Evolutionary conservation across 192 early-diverging fungal genomes (phyloP).

Genomic region (Coemansia sp.): DNA sequence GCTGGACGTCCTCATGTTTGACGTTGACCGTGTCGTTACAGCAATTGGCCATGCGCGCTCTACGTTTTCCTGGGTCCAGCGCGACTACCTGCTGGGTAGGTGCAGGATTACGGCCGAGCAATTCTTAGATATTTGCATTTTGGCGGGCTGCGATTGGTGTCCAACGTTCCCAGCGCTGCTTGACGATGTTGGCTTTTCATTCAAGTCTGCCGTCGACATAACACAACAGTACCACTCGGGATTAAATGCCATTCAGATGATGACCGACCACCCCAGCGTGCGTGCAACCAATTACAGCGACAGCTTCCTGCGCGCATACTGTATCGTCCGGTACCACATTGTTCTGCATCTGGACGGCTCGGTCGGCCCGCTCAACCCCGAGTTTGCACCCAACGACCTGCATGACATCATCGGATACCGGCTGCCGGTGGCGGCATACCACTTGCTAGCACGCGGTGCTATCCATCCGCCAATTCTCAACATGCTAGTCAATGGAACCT

Average conservation of each 20-base stretch:
- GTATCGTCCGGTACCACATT: slow-evolving; percentile 69
- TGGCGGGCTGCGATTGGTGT: slow-evolving; percentile 77
- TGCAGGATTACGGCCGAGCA: slow-evolving; percentile 65
- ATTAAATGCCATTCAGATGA: slow-evolving; percentile 67
- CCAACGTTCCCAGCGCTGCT: slow-evolving; percentile 70
- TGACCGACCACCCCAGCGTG: slow-evolving; percentile 59
- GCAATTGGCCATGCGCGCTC: slow-evolving; percentile 63
- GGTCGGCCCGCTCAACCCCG: slow-evolving; percentile 63
- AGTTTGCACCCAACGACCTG: slow-evolving; percentile 69
- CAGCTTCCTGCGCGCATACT: slow-evolving; percentile 67
- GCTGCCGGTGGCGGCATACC: slow-evolving; percentile 69
- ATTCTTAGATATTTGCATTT: slow-evolving; percentile 75
- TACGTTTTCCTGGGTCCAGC: slow-evolving; percentile 64
- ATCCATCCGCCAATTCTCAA: slow-evolving; percentile 66
- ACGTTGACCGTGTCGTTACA: slow-evolving; percentile 71
- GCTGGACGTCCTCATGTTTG: slow-evolving; percentile 73
- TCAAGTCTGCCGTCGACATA: slow-evolving; percentile 68
- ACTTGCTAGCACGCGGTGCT: slow-evolving; percentile 65
- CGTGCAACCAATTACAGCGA: slow-evolving; percentile 68
- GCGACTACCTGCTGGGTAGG: slow-evolving; percentile 60
- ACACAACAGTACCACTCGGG: slow-evolving; percentile 69
- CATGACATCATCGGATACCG: slow-evolving; percentile 81
- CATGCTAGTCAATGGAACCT: slow-evolving; percentile 62
- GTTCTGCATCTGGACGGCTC: slow-evolving; percentile 69
- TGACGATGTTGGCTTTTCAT: slow-evolving; percentile 60